Percentiles rank a stretch among this genome's conserved stretches.
Conservation (phyloP, 2,329 filamentous ascomycete genomes). For the Neofusicoccum cordaticola region DNA sequence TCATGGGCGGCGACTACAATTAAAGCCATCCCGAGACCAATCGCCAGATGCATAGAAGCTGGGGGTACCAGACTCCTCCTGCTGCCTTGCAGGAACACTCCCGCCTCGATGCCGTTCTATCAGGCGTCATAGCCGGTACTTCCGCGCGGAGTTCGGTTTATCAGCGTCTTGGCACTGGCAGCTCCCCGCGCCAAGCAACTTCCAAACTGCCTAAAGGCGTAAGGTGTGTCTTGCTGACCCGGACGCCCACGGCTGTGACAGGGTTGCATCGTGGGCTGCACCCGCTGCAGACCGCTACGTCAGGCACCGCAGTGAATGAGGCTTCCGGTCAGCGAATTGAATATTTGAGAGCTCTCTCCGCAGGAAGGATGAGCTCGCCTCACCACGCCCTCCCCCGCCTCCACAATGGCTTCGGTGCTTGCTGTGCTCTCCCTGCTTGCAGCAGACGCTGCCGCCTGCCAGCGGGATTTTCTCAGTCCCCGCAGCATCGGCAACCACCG, state of each 20-base stretch:
- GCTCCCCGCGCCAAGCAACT: slow-evolving; percentile 9
- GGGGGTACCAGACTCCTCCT: background rate
- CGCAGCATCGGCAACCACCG: background rate
- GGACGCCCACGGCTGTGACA: background rate
- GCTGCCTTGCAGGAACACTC: background rate
- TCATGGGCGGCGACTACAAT: background rate
- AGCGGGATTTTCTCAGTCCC: background rate
- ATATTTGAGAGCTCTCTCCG: slow-evolving; percentile 1
- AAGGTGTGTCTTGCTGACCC: background rate
- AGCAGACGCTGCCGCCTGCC: background rate
- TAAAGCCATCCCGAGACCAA: background rate
- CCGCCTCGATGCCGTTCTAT: background rate
- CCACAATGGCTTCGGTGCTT: background rate
- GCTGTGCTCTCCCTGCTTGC: background rate
- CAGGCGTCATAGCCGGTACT: background rate
- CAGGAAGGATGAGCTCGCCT: background rate
- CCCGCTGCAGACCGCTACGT: background rate
- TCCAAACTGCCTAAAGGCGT: slow-evolving; percentile 8
- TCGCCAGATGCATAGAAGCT: background rate
- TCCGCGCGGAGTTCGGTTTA: background rate
- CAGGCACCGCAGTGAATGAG: background rate
- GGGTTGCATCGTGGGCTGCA: background rate
- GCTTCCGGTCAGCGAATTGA: background rate
- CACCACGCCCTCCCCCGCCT: background rate
- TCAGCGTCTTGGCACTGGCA: background rate